Evolutionary conservation across 176 grass and related monocot genomes (phyloP).

Genomic region (Bonia amplexicaulis): DNA sequence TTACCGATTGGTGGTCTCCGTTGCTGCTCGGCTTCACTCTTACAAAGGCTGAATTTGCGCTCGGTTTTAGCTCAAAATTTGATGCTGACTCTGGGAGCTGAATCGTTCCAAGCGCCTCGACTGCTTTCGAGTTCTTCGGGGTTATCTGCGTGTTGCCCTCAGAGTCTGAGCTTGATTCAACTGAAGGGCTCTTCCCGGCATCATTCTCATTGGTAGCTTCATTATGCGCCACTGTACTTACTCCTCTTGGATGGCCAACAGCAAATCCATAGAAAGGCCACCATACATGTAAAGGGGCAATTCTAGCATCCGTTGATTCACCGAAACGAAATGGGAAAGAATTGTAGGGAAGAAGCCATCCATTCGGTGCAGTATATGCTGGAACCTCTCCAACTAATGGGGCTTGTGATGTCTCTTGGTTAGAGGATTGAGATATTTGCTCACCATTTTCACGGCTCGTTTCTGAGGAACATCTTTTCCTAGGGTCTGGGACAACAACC

Average conservation of each 20-base stretch:
- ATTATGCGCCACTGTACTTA: background rate
- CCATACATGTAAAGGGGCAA: conserved; percentile 34
- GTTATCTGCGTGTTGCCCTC: background rate
- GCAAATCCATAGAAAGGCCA: conserved; percentile 35
- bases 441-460: background rate
- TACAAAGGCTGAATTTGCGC: conserved; percentile 48
- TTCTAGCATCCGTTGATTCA: conserved; percentile 10
- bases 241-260: background rate
- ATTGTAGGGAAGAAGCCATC: conserved; percentile 20
- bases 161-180: conserved; percentile 20
- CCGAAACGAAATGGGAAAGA: conserved; percentile 4
- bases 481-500: conserved; percentile 50
- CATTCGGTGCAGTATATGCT: conserved; percentile 17
- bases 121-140: background rate
- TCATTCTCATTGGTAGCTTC: conserved; percentile 21
- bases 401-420: background rate
- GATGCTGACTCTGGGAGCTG: background rate
- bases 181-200: background rate
- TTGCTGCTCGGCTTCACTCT: conserved; percentile 35
- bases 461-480: conserved; percentile 30
- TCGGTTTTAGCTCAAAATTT: conserved; percentile 40
- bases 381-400: background rate
- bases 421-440: background rate
- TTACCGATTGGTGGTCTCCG: conserved; percentile 14
- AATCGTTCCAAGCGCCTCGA: background rate